These are phyloP conservation scores for Xylariomycetidae sp. DNA, from an alignment of 2,329 filamentous ascomycete species.

Conservation along the genomic window DNA sequence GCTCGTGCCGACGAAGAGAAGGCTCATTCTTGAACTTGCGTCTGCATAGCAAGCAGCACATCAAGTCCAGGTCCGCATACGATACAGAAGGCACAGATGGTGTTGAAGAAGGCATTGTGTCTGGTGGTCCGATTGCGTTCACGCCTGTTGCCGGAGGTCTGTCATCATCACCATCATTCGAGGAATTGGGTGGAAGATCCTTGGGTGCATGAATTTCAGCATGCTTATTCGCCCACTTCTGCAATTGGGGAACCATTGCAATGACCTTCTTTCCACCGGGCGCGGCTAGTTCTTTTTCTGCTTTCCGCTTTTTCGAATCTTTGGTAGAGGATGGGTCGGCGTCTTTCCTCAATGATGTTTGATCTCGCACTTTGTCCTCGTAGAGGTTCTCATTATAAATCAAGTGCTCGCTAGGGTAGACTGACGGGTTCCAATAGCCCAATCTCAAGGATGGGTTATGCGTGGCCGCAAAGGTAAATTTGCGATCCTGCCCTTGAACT, in stretches of 20 bases:
- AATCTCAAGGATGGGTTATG: conserved; percentile 64
- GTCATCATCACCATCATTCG: conserved; percentile 30
- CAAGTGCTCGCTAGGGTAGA: conserved; percentile 62
- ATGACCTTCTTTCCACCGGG: conserved; percentile 43
- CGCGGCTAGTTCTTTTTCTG: conserved; percentile 36
- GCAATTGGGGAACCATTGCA: conserved; percentile 58
- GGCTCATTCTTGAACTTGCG: conserved; percentile 35
- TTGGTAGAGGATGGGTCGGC: conserved; percentile 24
- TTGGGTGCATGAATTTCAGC: conserved; percentile 59
- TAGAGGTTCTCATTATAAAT: conserved; percentile 50
- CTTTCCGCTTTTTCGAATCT: conserved; percentile 39
- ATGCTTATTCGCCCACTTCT: conserved; percentile 68
- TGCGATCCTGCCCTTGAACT: conserved; percentile 48
- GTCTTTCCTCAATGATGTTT: conserved; percentile 30
- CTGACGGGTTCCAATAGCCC: conserved; percentile 72
- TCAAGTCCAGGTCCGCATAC: conserved; percentile 52
- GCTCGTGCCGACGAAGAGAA: conserved; percentile 39
- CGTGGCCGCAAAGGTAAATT: conserved; percentile 65
- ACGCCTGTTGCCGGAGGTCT: conserved; percentile 18
- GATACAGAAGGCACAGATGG: conserved; percentile 43
- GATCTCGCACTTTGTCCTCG: conserved; percentile 33
- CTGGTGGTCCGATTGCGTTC: conserved; percentile 17
- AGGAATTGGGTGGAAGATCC: conserved; percentile 23
- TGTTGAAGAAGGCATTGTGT: conserved; percentile 9
- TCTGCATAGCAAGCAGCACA: conserved; percentile 38